A percentile compares a stretch with the other conserved stretches of the same genome.
Evolutionary conservation across 768 basidiomycete species (phyloP).

Genomic region (Rhodosporidiobolus odoratus): DNA sequence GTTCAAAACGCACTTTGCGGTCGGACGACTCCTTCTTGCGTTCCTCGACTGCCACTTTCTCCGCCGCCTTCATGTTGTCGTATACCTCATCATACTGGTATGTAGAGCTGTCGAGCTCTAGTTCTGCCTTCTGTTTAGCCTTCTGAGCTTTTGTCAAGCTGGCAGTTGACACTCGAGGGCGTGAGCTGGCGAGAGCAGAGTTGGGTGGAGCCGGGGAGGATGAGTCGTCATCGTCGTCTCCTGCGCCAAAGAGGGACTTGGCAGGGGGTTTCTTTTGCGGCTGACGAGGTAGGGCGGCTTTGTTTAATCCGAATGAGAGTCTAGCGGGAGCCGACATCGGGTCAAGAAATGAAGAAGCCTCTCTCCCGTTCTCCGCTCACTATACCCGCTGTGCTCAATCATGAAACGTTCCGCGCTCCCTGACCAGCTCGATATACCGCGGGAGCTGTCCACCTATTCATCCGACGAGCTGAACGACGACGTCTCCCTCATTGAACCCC

Average conservation of each 20-base stretch:
- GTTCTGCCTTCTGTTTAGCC: slow-evolving; percentile 68
- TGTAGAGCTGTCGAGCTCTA: slow-evolving; percentile 70
- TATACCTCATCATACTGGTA: slow-evolving; percentile 96
- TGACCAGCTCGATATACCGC: not conserved
- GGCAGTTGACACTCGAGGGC: slow-evolving; percentile 23
- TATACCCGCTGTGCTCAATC: not conserved
- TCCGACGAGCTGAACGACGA: slow-evolving; percentile 2
- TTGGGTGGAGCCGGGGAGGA: not conserved
- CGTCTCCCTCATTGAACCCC: slow-evolving; percentile 16
- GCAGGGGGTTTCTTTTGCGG: slow-evolving; percentile 53
- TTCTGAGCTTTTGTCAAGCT: slow-evolving; percentile 28
- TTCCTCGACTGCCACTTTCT: slow-evolving; percentile 63
- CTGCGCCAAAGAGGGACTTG: slow-evolving; percentile 51
- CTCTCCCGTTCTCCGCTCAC: not conserved
- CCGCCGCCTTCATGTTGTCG: slow-evolving; percentile 88
- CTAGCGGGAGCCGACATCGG: slow-evolving; percentile 49
- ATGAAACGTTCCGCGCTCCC: not conserved
- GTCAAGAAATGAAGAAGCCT: not conserved
- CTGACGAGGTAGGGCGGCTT: slow-evolving; percentile 28
- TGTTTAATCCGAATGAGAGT: slow-evolving; percentile 75
- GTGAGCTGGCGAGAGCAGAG: not conserved
- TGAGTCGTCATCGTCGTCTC: slow-evolving; percentile 43
- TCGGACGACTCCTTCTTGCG: slow-evolving; percentile 72
- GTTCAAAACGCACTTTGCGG: slow-evolving; percentile 62
- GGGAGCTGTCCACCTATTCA: not conserved